These are phyloP conservation scores for Zostera marina DNA, from an alignment of 116 monocot genomes.

Conservation along the genomic window DNA sequence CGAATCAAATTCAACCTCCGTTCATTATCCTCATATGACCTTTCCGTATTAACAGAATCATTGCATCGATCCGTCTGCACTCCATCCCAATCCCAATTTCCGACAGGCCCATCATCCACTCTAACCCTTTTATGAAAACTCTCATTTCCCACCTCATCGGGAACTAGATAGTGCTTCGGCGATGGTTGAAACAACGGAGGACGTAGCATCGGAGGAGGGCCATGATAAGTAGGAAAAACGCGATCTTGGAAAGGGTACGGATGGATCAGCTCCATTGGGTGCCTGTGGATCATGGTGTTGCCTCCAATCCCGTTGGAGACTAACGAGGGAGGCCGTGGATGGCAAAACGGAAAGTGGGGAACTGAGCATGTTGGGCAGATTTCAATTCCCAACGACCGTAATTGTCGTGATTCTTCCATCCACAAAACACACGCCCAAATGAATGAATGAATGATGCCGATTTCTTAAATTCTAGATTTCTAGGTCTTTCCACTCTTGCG, in stretches of 20 bases:
- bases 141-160: conserved; percentile 9
- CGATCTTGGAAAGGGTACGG: neutral
- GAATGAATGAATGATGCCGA: neutral
- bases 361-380: neutral
- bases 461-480: neutral
- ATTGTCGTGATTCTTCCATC: neutral
- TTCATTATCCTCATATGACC: conserved; percentile 24
- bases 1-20: conserved; percentile 44
- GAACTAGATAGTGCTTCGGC: neutral
- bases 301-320: neutral
- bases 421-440: neutral
- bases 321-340: neutral
- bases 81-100: neutral
- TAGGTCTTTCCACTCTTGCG: neutral
- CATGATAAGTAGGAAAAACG: neutral
- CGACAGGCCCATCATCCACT: conserved; percentile 20
- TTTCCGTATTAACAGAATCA: neutral
- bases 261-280: neutral
- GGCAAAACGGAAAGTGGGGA: neutral
- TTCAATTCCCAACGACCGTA: neutral
- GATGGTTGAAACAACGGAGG: neutral
- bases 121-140: conserved; percentile 46
- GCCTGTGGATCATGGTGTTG: neutral
- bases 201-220: neutral
- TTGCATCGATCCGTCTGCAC: neutral